Evolutionary conservation across 768 basidiomycete species (phyloP), one percentile per base, ranked within the genome.

Genomic region (Boletus insuetus): DNA sequence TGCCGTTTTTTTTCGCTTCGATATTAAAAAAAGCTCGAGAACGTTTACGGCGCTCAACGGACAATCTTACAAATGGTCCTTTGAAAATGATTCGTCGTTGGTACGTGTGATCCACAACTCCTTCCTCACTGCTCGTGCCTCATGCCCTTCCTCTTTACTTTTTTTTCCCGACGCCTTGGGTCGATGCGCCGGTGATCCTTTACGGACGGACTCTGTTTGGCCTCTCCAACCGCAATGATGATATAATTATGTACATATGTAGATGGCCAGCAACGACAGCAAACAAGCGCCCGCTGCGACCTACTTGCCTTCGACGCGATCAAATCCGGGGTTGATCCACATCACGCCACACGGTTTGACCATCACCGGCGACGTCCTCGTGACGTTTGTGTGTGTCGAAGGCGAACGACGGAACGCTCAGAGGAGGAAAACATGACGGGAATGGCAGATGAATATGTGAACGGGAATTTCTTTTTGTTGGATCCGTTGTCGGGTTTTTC

Each of bases 31-130:
- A 46, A 70, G 69, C 47, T 72, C 69, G 35, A 60, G 69, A 29
- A 71, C 71, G 44, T 70, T 70, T 39, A 70, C 62, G 39, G 71
- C 69, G 24, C 61, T 72, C 60, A 70, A 70, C 44, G 69, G 69
- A 17, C 67, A 70, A 41, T 67, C 69, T 7, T 70, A 70, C 53
- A 70, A 70, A 54, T 70, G 69, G 69, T 64, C 69, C 19, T 70
- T 73, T 39, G 65, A 67, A 29, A 71, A 71, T 8, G 69, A 70
- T 32, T 58, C 69, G 1, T 65, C 65, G 40, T 46, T 72, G 65
- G 69, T 72, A 52, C 52, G 60, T 60, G 19, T 7, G 34, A 37
- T 44, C 26, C 38, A 9, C 32, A 19, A 41, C 24, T 14, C 19
- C 34, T 26, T 34, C 16, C 16, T 17, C 38, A 14, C 38, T 38